Evolutionary conservation across 2,329 filamentous ascomycete genomes (phyloP), one percentile per base, ranked within the genome.

Genomic region (Coniochaeta sp.): DNA sequence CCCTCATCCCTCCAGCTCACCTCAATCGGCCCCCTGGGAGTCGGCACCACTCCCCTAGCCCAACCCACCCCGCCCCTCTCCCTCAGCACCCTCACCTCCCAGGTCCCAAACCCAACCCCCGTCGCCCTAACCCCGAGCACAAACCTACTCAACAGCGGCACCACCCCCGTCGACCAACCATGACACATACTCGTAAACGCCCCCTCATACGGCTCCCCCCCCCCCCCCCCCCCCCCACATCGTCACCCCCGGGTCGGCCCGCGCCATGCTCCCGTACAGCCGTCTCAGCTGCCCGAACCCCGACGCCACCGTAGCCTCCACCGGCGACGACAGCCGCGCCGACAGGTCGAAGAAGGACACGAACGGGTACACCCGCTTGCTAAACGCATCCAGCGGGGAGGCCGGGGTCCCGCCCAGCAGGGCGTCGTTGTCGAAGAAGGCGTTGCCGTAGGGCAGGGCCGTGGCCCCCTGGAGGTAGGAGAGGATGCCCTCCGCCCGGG

Each of bases 281-380:
- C 79, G 70, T 47, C 73, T 67, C 16, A 81, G 70, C 66, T 81
- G 73, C 28, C 81, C 78, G 0, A 80, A 65, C 0, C 76, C 79
- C 36, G 40, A 58, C 6, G 40, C 58, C 5, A 54, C 59, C 6
- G 58, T 67, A 24, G 69, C 66, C 2, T 7, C 17, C 16, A 58
- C 36, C 2, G 66, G 62, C 3, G 63, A 59, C 16, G 38, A 40
- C 64, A 82, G 81, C 11, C 79, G 76, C 14, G 79, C 80, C n/a
- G 75, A 72, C 19, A 79, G 71, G 68, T 82, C 80, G 63, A 82
- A 82, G 66, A 79, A 82, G 1, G 79, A 81, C 19, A 78, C 75
- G 62, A 82, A 81, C 2, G 80, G 73, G 59, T 82, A 82, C 3
- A 82, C 79, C 14, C 79, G 73, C 57, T 77, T 67, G 2, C 73